A percentile compares a stretch with the other conserved stretches of the same genome.
phyloP scores from a whole-genome alignment of 2,329 filamentous ascomycete genomes.

The Metarhizium album region DNA sequence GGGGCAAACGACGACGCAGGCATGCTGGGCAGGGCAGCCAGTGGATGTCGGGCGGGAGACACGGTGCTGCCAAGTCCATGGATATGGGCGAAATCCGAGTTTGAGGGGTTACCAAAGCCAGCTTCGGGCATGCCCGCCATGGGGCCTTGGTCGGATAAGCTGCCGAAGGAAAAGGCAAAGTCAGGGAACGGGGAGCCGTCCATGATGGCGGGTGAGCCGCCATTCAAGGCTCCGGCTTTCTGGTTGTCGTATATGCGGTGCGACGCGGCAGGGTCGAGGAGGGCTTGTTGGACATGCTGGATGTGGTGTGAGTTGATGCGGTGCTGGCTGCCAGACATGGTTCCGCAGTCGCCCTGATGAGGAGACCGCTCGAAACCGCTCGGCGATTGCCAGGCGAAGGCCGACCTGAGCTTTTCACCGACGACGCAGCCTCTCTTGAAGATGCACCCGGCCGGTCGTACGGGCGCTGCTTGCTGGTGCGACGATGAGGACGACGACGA shows the following conservation, averaged over 20 bases:
- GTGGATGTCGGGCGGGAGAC: slow-evolving; percentile 10
- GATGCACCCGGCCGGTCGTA: background rate
- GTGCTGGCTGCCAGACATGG: slow-evolving; percentile 20
- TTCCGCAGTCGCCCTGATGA: slow-evolving; percentile 9
- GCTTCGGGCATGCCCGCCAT: slow-evolving; percentile 20
- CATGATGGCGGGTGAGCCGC: slow-evolving; percentile 22
- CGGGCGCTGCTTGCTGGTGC: background rate
- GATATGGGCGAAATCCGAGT: slow-evolving; percentile 26
- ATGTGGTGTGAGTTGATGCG: slow-evolving; percentile 18
- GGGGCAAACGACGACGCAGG: slow-evolving; percentile 15
- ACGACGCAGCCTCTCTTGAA: background rate
- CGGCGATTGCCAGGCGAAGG: background rate
- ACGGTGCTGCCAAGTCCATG: slow-evolving; percentile 9
- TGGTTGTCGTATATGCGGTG: slow-evolving; percentile 14
- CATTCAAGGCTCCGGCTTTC: slow-evolving; percentile 13
- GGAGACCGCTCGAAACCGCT: background rate
- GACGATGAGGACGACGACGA: no score
- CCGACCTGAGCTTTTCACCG: background rate
- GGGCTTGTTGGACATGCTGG: slow-evolving; percentile 19
- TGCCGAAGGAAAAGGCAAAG: slow-evolving; percentile 40
- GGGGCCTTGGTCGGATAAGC: slow-evolving; percentile 19
- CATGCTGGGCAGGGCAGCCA: slow-evolving; percentile 9
- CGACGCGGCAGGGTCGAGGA: slow-evolving; percentile 14
- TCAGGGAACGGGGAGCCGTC: slow-evolving; percentile 39
- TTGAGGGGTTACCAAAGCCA: slow-evolving; percentile 19